These are phyloP conservation scores for Ogataea ramenticola DNA, from an alignment of 805 yeast genomes.

Conservation along the genomic window DNA sequence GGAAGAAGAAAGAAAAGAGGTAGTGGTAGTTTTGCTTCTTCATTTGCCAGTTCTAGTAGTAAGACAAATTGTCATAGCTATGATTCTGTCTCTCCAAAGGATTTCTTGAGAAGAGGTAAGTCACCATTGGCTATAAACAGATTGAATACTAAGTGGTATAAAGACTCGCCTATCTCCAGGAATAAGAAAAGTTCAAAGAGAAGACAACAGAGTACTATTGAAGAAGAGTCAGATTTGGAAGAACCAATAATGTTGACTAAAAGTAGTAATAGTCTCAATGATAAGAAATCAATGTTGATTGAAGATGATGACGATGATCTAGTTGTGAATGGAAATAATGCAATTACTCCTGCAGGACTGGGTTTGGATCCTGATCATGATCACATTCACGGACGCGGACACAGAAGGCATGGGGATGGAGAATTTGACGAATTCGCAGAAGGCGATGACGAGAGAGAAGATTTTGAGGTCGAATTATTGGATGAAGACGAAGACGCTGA, in stretches of 20 bases:
- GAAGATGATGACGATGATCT: not conserved
- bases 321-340: too few species aligned
- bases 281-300: too few species aligned
- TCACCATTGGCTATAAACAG: conserved; percentile 22
- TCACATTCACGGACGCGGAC: too few species aligned
- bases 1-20: conserved; percentile 23
- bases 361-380: too few species aligned
- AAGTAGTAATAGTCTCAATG: too few species aligned
- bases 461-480: not conserved
- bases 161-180: conserved; percentile 8
- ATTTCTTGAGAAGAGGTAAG: conserved; percentile 21
- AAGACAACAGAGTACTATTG: conserved; percentile 4
- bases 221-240: conserved; percentile 16
- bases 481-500: not conserved
- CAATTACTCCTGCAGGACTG: not conserved
- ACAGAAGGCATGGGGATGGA: not conserved
- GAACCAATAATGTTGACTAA: not conserved
- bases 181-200: conserved; percentile 8
- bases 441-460: not conserved
- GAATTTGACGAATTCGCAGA: not conserved
- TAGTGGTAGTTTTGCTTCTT: conserved; percentile 4
- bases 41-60: too few species aligned
- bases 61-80: conserved; percentile 6
- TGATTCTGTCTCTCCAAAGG: conserved; percentile 6
- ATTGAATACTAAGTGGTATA: conserved; percentile 22